Evolutionary conservation across 2,329 filamentous ascomycete genomes (phyloP), one percentile per base, ranked within the genome.

Genomic region (Phialophora tarda): DNA sequence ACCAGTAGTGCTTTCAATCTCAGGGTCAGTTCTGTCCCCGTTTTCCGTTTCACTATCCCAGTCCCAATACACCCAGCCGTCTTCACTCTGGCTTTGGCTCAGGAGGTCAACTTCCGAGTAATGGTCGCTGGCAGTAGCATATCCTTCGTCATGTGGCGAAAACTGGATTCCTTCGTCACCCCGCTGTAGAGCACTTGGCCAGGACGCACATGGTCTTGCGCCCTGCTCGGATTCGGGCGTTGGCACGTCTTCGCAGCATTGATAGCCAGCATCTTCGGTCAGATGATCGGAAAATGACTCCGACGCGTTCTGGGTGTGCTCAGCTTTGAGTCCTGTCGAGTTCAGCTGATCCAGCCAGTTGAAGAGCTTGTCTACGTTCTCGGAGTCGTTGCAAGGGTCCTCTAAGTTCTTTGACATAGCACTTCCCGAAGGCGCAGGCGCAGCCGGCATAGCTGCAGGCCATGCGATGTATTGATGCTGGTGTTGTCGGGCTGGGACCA

Each of bases 21-120:
- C 26, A 30, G 21, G 30, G 5, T 34, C 7, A 26, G 47, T 2
- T 7, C 34, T 47, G 12, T 30, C 26, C 38, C 32, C 57, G 44
- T 61, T 21, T 6, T 61, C 59, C 4, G 24, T 51, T 12, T 63
- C 55, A 63, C 28, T 28, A 14, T 64, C 65, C 65, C 61, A 64
- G n/a, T 67, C 61, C 65, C 61, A 63, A 26, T 60, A 12, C 6
- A 12, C 60, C 65, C 65, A 64, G 21, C 57, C 61, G 38, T 57
- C 61, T 4, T 67, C 65, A 12, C 32, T 58, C n/a, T 44, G 12
- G 47, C 11, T 14, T 8, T 32, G 55, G n/a, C 53, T 47, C 11
- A 64, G 34, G 8, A 64, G 21, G 26, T 62, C 65, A 28, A 53
- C 23, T 50, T 64, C 60, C 2, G 38, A 24, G 14, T 47, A 26